Percentiles rank a stretch among this genome's conserved stretches.
These are phyloP conservation scores for Pneumocystis oryctolagi DNA, from an alignment of 1,139 yeast species.

Conservation along the genomic window DNA sequence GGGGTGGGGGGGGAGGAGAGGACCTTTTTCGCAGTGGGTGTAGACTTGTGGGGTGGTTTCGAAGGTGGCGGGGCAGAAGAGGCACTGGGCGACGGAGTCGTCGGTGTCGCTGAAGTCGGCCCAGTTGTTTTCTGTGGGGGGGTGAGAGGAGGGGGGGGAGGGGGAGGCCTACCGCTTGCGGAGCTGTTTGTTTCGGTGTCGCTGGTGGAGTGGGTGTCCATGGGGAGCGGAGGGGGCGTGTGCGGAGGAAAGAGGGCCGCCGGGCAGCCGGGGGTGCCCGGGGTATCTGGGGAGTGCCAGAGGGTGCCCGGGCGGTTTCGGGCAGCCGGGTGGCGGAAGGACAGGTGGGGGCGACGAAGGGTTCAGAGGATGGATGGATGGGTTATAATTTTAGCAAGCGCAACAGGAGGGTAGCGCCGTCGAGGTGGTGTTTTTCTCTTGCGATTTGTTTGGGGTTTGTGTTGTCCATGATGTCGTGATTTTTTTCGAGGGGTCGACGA, in stretches of 20 bases:
- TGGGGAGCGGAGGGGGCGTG: too few species aligned
- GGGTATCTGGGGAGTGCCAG: not conserved
- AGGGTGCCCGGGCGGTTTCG: conserved; percentile 12
- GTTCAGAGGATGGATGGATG: too few species aligned
- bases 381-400: conserved; percentile 44
- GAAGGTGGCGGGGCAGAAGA: too few species aligned
- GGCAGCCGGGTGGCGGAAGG: not conserved
- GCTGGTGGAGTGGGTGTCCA: not conserved
- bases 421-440: conserved; percentile 81
- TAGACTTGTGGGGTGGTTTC: too few species aligned
- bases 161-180: too few species aligned
- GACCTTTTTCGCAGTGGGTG: too few species aligned
- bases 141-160: too few species aligned
- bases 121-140: too few species aligned
- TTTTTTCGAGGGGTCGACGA: conserved; percentile 34
- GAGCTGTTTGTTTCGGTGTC: not conserved
- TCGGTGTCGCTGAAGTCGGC: too few species aligned
- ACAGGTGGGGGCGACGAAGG: not conserved
- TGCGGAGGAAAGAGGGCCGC: too few species aligned
- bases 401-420: conserved; percentile 68
- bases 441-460: conserved; percentile 36
- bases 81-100: too few species aligned
- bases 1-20: too few species aligned
- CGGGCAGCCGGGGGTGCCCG: not conserved
- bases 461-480: conserved; percentile 12